phyloP scores from a whole-genome alignment of 345 rosid species.

The Isatis tinctoria region DNA sequence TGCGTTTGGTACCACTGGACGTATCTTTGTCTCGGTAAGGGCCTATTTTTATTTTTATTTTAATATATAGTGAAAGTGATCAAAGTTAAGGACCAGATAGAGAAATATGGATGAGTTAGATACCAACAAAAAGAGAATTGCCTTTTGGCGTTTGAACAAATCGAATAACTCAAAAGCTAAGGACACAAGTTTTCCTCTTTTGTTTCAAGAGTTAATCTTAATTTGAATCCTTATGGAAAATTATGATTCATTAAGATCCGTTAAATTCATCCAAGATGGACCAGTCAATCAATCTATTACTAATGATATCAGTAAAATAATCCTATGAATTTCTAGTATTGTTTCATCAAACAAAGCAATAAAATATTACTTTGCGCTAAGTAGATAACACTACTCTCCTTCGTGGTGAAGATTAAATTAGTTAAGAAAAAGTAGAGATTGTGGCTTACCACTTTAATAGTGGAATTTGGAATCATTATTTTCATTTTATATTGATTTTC shows the following conservation, averaged over 20 bases:
- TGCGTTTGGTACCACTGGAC: slow-evolving; percentile 81
- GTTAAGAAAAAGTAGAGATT: background rate
- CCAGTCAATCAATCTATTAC: background rate
- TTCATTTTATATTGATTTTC: background rate
- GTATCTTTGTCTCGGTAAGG: slow-evolving; percentile 77
- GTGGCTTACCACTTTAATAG: background rate
- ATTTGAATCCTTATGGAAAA: background rate
- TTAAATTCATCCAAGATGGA: background rate
- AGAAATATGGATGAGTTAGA: background rate
- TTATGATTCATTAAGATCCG: background rate
- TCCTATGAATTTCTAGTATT: background rate
- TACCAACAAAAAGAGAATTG: background rate
- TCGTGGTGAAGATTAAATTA: background rate
- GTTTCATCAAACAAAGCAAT: background rate
- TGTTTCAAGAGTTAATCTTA: background rate
- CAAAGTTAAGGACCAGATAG: background rate
- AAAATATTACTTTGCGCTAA: background rate
- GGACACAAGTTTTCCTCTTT: background rate
- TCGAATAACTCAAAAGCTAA: slow-evolving; percentile 4
- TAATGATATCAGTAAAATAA: background rate
- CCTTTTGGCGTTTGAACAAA: slow-evolving; percentile 14
- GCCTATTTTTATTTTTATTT: background rate
- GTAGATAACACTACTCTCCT: background rate
- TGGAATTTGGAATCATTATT: background rate
- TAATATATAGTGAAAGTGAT: background rate